Evolutionary conservation across 495 filamentous ascomycete species (phyloP).

Genomic region (Thozetella sp.): DNA sequence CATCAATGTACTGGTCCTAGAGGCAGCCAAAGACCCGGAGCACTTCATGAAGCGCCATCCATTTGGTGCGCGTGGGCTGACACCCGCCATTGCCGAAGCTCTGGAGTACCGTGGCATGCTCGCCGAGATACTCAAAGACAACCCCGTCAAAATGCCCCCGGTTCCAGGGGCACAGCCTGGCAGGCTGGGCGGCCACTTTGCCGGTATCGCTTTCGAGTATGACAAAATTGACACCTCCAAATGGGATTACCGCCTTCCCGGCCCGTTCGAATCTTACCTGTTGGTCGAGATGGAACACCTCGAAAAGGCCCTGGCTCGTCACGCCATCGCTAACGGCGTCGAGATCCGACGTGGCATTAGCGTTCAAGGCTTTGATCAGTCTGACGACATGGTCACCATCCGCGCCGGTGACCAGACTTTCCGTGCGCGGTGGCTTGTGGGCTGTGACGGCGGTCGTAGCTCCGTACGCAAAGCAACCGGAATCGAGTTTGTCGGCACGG

Average conservation of each 20-base stretch:
- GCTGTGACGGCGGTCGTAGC: conserved; percentile 35
- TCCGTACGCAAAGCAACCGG: conserved; percentile 23
- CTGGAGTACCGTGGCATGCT: not conserved
- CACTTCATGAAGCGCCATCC: not conserved
- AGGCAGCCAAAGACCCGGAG: not conserved
- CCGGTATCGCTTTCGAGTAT: not conserved
- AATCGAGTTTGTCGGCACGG: conserved; percentile 24
- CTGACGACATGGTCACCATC: not conserved
- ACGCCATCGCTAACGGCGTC: not conserved
- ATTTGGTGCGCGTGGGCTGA: not conserved
- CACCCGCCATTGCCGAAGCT: not conserved
- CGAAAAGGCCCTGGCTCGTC: not conserved
- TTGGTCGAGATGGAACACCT: not conserved
- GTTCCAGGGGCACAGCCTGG: not conserved
- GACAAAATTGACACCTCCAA: not conserved
- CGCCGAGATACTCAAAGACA: not conserved
- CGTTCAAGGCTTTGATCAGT: not conserved
- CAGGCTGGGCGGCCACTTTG: not conserved
- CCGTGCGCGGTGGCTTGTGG: conserved; percentile 32
- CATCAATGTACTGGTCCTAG: not conserved
- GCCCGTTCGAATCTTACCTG: not conserved
- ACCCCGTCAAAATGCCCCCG: not conserved
- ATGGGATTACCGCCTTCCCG: not conserved
- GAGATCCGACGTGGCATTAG: not conserved
- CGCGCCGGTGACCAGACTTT: too few relatives aligned